Evolutionary conservation across 371 early-diverging fungal species (phyloP).

Genomic region (Mortierella sp.): DNA sequence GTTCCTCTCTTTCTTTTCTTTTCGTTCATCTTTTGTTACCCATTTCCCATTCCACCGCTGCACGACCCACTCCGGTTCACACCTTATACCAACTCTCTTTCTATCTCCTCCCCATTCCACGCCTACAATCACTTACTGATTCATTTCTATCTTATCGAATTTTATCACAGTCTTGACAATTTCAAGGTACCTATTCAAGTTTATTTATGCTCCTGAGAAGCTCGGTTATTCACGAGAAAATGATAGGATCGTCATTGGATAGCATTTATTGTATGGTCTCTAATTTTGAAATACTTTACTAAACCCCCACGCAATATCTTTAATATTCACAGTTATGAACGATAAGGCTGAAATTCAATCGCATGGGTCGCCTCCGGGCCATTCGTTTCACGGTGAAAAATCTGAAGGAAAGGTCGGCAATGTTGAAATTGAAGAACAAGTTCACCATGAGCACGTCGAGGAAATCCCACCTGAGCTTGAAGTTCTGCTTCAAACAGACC

Average conservation of each 20-base stretch:
- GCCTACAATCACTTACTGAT: background rate
- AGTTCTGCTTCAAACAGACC: slow-evolving; percentile 75
- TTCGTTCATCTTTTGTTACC: background rate
- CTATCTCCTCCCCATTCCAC: background rate
- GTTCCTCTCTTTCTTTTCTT: background rate
- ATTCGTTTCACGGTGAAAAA: background rate
- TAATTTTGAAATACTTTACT: background rate
- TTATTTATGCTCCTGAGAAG: no score
- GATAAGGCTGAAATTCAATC: slow-evolving; percentile 41
- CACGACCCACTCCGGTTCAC: slow-evolving; percentile 9
- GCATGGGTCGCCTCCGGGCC: slow-evolving; percentile 8
- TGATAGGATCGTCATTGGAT: no score
- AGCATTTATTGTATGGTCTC: no score
- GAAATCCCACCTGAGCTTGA: slow-evolving; percentile 81
- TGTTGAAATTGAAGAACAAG: slow-evolving; percentile 65
- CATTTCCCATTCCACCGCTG: background rate
- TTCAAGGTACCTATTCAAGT: no score
- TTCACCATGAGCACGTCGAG: slow-evolving; percentile 75
- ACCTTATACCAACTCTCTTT: background rate
- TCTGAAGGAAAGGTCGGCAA: slow-evolving; percentile 28
- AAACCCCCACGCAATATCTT: background rate
- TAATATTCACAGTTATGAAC: slow-evolving; percentile 22
- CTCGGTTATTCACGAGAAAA: no score
- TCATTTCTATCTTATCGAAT: no score
- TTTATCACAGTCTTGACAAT: no score